Percentiles rank a stretch among this genome's conserved stretches.
Evolutionary conservation across 78 protist species (phyloP).

Genomic region (Planoprotostelium fungivorum): DNA sequence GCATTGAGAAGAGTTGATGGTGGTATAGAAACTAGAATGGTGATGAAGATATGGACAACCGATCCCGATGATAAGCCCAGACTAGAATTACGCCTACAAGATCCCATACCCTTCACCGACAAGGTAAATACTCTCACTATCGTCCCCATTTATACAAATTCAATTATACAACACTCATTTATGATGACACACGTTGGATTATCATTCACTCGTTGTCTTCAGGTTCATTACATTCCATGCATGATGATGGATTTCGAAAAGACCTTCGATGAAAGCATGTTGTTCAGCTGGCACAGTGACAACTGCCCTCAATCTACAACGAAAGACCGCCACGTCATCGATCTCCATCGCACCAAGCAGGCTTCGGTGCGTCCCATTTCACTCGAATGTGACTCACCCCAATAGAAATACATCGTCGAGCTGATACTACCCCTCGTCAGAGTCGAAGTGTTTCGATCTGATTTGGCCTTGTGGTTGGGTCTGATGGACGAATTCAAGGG

Average conservation of each 20-base stretch:
- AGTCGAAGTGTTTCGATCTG: neutral
- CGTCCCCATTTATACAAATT: too few relatives aligned
- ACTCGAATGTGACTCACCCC: neutral
- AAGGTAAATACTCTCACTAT: neutral
- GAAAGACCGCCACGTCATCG: neutral
- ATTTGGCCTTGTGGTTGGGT: neutral
- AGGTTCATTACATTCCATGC: neutral
- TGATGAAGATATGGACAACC: neutral
- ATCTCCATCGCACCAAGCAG: neutral
- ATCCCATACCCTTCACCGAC: neutral
- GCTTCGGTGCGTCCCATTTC: neutral
- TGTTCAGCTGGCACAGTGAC: neutral
- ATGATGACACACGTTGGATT: too few relatives aligned
- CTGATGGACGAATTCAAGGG: neutral
- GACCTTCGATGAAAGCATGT: neutral
- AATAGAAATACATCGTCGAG: neutral
- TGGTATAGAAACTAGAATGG: neutral
- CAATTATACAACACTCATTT: too few relatives aligned
- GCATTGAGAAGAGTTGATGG: too few relatives aligned
- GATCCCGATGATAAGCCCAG: neutral
- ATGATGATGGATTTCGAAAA: neutral
- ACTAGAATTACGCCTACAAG: neutral
- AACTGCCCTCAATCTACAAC: neutral
- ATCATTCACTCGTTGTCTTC: too few relatives aligned
- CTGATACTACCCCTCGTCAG: neutral